Evolutionary conservation across 345 rosid genomes (phyloP).

Genomic region (Excoecaria agallocha): DNA sequence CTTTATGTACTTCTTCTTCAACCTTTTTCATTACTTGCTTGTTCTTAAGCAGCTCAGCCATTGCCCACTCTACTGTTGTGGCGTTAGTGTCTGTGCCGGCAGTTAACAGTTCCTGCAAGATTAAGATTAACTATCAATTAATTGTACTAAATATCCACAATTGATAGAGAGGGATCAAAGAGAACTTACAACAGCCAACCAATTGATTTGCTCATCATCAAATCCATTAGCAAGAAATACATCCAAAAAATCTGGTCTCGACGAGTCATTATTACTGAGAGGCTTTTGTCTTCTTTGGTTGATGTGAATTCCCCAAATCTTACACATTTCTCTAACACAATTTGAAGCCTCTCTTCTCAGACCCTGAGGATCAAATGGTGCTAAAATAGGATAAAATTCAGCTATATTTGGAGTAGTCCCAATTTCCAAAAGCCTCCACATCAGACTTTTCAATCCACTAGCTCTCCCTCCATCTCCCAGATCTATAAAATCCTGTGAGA

Average conservation of each 20-base stretch:
- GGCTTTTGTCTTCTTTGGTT: constrained; percentile 21
- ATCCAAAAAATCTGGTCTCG: constrained; percentile 20
- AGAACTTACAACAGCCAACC: constrained; percentile 12
- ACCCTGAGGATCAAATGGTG: constrained; percentile 18
- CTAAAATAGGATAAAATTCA: constrained; percentile 13
- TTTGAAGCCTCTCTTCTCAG: neutral
- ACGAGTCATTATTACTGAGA: neutral
- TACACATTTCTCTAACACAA: neutral
- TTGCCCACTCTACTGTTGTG: constrained; percentile 13
- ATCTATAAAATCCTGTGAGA: constrained; percentile 6
- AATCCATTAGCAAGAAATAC: constrained; percentile 14
- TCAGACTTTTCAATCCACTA: neutral
- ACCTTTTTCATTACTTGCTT: neutral
- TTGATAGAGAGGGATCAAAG: no score
- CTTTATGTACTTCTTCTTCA: constrained; percentile 3
- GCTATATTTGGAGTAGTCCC: neutral
- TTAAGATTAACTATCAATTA: neutral
- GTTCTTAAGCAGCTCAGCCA: constrained; percentile 16
- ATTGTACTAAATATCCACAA: no score
- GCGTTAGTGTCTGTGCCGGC: constrained; percentile 15
- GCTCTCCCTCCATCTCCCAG: neutral
- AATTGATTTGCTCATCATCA: constrained; percentile 18
- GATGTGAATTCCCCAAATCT: constrained; percentile 9
- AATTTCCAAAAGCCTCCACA: neutral
- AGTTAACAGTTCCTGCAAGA: constrained; percentile 8